These are phyloP conservation scores for Termitomyces sp. DNA, from an alignment of 768 basidiomycete genomes.

Conservation along the genomic window DNA sequence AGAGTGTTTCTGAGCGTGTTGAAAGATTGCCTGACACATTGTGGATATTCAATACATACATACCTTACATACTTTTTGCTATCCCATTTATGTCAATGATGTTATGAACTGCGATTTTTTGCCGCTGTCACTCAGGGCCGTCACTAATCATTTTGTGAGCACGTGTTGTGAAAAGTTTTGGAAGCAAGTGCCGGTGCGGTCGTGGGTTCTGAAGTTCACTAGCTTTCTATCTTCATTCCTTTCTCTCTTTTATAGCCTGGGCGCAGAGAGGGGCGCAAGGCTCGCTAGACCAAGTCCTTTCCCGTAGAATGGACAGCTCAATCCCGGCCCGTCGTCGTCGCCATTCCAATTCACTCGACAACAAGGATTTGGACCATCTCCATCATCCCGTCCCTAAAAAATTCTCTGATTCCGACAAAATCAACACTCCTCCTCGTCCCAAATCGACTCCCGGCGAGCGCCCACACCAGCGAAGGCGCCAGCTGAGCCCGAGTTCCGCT, in stretches of 20 bases:
- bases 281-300: background rate
- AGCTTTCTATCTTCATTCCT: background rate
- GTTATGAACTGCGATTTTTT: slow-evolving; percentile 2
- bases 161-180: slow-evolving; percentile 11
- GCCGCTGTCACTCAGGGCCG: background rate
- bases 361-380: slow-evolving; percentile 20
- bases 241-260: background rate
- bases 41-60: slow-evolving; percentile 5
- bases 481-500: slow-evolving; percentile 34
- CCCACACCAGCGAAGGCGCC: slow-evolving; percentile 39
- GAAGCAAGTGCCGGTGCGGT: background rate
- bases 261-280: background rate
- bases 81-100: slow-evolving; percentile 6
- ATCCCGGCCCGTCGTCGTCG: slow-evolving; percentile 50
- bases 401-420: slow-evolving; percentile 16
- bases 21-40: slow-evolving; percentile 1
- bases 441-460: slow-evolving; percentile 72
- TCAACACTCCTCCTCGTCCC: slow-evolving; percentile 58
- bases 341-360: slow-evolving; percentile 52
- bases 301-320: slow-evolving; percentile 15
- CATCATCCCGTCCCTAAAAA: slow-evolving; percentile 17
- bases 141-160: background rate
- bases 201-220: background rate
- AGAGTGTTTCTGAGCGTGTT: slow-evolving; percentile 24
- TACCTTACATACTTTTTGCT: slow-evolving; percentile 2